Percentiles rank a stretch among this genome's conserved stretches.
phyloP scores from a whole-genome alignment of 2,329 filamentous ascomycete species.

The Fusarium falciforme region DNA sequence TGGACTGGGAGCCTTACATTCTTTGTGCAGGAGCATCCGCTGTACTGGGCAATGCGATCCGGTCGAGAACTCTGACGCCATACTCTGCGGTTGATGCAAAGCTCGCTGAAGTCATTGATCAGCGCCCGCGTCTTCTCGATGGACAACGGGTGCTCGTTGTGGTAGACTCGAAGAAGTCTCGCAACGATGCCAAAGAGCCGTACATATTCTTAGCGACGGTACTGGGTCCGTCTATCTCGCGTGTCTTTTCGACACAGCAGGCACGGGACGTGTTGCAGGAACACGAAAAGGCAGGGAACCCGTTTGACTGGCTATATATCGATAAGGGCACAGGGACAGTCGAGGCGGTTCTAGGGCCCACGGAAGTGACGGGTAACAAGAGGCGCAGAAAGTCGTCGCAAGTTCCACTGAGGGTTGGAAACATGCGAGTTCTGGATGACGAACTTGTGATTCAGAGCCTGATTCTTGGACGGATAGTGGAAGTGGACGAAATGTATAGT shows the following conservation, averaged over 20 bases:
- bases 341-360: conserved; percentile 57
- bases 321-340: conserved; percentile 71
- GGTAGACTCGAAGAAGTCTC: conserved; percentile 65
- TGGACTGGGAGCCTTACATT: conserved; percentile 85
- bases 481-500: conserved; percentile 62
- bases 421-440: conserved; percentile 77
- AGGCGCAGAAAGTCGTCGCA: conserved; percentile 52
- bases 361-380: conserved; percentile 48
- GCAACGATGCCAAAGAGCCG: conserved; percentile 72
- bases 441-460: conserved; percentile 94
- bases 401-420: conserved; percentile 53
- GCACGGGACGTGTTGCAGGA: conserved; percentile 70
- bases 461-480: conserved; percentile 83
- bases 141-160: conserved; percentile 78
- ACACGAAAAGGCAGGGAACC: conserved; percentile 56
- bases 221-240: conserved; percentile 77
- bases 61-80: conserved; percentile 75
- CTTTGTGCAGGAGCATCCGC: conserved; percentile 85
- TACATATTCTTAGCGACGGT: conserved; percentile 86
- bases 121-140: conserved; percentile 72
- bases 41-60: conserved; percentile 80
- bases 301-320: conserved; percentile 84
- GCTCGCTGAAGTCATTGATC: conserved; percentile 67
- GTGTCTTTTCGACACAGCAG: conserved; percentile 73
- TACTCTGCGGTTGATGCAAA: conserved; percentile 69